Evolutionary conservation across 805 yeast species (phyloP), one percentile per base, ranked within the genome.

Genomic region (Maudiozyma turicensis): DNA sequence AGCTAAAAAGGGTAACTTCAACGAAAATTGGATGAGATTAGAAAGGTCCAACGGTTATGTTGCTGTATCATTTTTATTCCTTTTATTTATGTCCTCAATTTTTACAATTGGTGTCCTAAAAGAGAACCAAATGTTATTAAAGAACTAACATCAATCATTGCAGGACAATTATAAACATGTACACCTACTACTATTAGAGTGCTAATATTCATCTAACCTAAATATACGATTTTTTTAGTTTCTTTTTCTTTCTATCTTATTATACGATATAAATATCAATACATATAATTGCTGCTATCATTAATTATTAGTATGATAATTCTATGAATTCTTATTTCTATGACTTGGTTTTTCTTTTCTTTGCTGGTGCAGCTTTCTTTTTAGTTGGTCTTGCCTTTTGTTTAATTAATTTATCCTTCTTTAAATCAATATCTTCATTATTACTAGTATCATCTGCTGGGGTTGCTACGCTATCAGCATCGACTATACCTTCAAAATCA

Each of bases 401-500:
- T 45, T 64, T 65, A 42, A 66, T 63, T 34, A 66, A 47, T 52
- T 66, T 66, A 54, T 66, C 70, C 49, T 66, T 66, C 53, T 66
- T 66, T n/a, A 66, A 51, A 44, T 70, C 70, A 37, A 55, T 58
- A 13, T 54, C 58, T n/a, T 64, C 65, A 5, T 58, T 62, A 8
- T 57, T 54, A n/a, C 56, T 58, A 8, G 56, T 55, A 4, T 57
- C 63, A 8, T 60, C 68, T 13, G 58, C 66, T 4, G 58, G 58
- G 6, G 58, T 57, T 10, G 59, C 53, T n/a, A 58, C 58, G 1
- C 55, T 54, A 40, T 59, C 65, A 51, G 67, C 68, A 51, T 66
- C 71, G 13, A 66, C 66, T 20, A 66, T 57, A 46, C 65, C 70
- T 50, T 66, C 70, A 45, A 64, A 63, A 55, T 66, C 70, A 1